These are phyloP conservation scores for Avena eriantha DNA, from an alignment of 176 grass and related monocot species.

Conservation along the genomic window DNA sequence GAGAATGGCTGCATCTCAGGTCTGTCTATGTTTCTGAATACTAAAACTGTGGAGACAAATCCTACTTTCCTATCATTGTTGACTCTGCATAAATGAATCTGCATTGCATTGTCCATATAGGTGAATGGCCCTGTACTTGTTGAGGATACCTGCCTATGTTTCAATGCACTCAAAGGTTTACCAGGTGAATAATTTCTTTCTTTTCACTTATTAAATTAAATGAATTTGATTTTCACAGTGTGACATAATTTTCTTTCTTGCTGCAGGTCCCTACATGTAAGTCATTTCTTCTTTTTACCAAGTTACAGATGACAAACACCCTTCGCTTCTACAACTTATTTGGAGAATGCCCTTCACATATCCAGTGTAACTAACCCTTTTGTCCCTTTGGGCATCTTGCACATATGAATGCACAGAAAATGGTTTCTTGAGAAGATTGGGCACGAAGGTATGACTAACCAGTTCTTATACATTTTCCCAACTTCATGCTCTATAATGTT, in stretches of 20 bases:
- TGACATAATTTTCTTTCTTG: slow-evolving; percentile 45
- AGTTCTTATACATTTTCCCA: slow-evolving; percentile 12
- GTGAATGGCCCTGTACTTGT: slow-evolving; percentile 93
- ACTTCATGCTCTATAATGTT: slow-evolving; percentile 24
- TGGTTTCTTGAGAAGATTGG: slow-evolving; percentile 96
- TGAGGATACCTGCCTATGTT: slow-evolving; percentile 97
- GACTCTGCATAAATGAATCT: slow-evolving; percentile 25
- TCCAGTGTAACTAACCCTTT: slow-evolving; percentile 41
- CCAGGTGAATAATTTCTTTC: slow-evolving; percentile 65
- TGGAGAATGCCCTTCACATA: neutral
- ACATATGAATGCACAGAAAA: slow-evolving; percentile 72
- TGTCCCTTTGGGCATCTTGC: slow-evolving; percentile 42
- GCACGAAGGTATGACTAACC: slow-evolving; percentile 68
- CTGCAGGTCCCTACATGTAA: slow-evolving; percentile 98
- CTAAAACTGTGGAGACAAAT: neutral
- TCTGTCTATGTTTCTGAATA: slow-evolving; percentile 36
- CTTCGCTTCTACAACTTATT: slow-evolving; percentile 22
- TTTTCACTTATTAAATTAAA: slow-evolving; percentile 33
- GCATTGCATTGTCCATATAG: slow-evolving; percentile 45
- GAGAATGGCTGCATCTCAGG: slow-evolving; percentile 76
- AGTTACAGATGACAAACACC: slow-evolving; percentile 31
- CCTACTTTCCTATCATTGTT: neutral
- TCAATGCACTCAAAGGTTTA: slow-evolving; percentile 93
- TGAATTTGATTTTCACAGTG: slow-evolving; percentile 31
- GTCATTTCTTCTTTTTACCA: slow-evolving; percentile 37